Evolutionary conservation across 352 stramenopile genomes (phyloP).

Genomic region (Phytophthora multivora): DNA sequence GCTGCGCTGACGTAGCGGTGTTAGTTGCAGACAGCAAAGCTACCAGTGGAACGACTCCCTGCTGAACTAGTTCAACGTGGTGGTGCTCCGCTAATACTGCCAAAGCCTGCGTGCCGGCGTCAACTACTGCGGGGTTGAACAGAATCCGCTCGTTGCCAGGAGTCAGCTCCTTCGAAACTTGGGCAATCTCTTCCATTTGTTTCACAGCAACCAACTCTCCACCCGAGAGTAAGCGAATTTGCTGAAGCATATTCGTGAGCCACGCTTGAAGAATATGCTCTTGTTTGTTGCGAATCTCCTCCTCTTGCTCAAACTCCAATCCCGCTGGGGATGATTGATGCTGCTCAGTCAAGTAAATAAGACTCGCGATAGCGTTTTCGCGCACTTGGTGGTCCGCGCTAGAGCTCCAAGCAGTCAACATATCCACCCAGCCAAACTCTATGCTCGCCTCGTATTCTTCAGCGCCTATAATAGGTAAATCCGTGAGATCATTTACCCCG

Average conservation of each 20-base stretch:
- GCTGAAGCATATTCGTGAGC: slow-evolving; percentile 79
- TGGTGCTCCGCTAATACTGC: slow-evolving; percentile 74
- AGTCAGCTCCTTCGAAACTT: slow-evolving; percentile 74
- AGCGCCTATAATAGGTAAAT: slow-evolving; percentile 70
- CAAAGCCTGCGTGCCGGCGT: slow-evolving; percentile 67
- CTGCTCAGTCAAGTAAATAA: slow-evolving; percentile 67
- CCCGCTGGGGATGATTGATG: background rate
- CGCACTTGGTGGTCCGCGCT: slow-evolving; percentile 60
- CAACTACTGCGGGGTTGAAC: slow-evolving; percentile 73
- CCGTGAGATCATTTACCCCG: slow-evolving; percentile 56
- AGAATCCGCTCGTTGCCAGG: slow-evolving; percentile 76
- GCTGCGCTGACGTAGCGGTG: slow-evolving; percentile 27
- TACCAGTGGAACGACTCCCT: slow-evolving; percentile 67
- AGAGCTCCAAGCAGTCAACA: slow-evolving; percentile 75
- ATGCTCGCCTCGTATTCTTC: slow-evolving; percentile 80
- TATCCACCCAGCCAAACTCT: slow-evolving; percentile 84
- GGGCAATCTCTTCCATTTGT: slow-evolving; percentile 77
- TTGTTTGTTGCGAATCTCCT: slow-evolving; percentile 42
- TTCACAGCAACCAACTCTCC: slow-evolving; percentile 76
- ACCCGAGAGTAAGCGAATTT: slow-evolving; percentile 59
- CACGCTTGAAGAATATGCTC: slow-evolving; percentile 78
- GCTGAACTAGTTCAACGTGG: slow-evolving; percentile 62
- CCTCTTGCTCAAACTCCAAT: slow-evolving; percentile 11
- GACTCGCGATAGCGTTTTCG: slow-evolving; percentile 64
- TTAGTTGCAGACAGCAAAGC: slow-evolving; percentile 54